Evolutionary conservation across 2,329 filamentous ascomycete species (phyloP).

Genomic region (Remersonia thermophila): DNA sequence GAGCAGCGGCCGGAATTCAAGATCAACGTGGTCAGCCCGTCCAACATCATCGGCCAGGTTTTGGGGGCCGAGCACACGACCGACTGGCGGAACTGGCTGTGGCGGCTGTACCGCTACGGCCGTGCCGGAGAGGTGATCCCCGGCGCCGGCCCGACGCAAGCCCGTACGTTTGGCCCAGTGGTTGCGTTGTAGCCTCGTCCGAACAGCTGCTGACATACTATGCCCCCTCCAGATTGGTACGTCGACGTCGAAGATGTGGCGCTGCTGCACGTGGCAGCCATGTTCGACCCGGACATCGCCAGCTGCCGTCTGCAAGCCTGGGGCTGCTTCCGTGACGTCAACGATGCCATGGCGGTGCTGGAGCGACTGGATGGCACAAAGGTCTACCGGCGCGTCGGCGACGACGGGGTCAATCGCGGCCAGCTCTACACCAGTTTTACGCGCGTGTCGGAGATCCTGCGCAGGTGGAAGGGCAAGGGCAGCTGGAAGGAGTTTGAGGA

Average conservation of each 20-base stretch:
- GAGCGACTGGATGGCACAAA: not conserved
- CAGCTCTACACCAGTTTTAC: not conserved
- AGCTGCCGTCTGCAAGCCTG: conserved; percentile 19
- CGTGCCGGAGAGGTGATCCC: too few relatives aligned
- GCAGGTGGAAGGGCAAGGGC: not conserved
- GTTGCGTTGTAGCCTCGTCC: not conserved
- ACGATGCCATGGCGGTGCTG: conserved; percentile 16
- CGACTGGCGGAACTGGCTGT: conserved; percentile 1
- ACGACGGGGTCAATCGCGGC: not conserved
- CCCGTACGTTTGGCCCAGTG: conserved; percentile 8
- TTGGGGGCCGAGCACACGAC: not conserved
- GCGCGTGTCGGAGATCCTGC: not conserved
- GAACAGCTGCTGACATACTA: too few relatives aligned
- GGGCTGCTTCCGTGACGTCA: conserved; percentile 17
- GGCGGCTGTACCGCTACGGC: not conserved
- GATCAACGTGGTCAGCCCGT: conserved; percentile 12
- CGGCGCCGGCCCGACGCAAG: not conserved
- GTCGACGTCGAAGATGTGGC: conserved; percentile 21
- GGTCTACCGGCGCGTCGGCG: too few relatives aligned
- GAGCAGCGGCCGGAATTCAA: conserved; percentile 6
- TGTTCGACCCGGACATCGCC: conserved; percentile 18
- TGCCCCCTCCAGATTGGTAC: conserved; percentile 1
- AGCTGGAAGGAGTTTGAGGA: conserved; percentile 1
- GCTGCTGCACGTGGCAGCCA: conserved; percentile 20
- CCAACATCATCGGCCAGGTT: conserved; percentile 5